phyloP scores from a whole-genome alignment of 1,284 basidiomycete genomes.

The Ceratobasidium sp. region DNA sequence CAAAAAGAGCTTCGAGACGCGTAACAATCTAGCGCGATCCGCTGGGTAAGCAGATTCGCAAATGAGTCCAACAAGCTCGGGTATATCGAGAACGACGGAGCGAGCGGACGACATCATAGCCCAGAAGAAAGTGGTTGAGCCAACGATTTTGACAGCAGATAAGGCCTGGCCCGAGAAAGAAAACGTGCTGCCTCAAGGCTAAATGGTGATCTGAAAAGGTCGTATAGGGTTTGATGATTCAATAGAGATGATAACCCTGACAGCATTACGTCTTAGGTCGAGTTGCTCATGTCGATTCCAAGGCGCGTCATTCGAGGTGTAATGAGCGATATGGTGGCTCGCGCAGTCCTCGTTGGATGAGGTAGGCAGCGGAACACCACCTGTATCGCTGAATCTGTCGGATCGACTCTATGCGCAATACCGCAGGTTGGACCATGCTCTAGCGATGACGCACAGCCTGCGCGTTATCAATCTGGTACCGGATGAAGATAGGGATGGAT shows the following conservation, averaged over 20 bases:
- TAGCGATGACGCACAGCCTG: too few relatives aligned
- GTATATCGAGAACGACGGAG: conserved; percentile 17
- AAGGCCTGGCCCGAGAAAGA: background rate
- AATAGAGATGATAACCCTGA: conserved; percentile 3
- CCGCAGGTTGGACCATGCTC: too few relatives aligned
- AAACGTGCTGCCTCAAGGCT: conserved; percentile 10
- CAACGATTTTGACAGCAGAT: background rate
- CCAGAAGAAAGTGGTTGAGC: background rate
- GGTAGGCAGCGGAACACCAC: too few relatives aligned
- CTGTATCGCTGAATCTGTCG: too few relatives aligned
- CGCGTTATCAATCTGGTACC: too few relatives aligned
- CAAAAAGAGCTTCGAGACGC: conserved; percentile 27
- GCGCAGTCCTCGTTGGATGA: too few relatives aligned
- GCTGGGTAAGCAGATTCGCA: conserved; percentile 16
- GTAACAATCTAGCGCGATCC: conserved; percentile 19
- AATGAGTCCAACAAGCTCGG: conserved; percentile 23
- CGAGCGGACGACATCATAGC: conserved; percentile 12
- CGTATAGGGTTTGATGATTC: conserved; percentile 6
- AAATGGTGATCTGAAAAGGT: background rate
- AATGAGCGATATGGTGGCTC: too few relatives aligned
- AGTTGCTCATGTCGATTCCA: too few relatives aligned
- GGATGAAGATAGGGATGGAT: too few relatives aligned
- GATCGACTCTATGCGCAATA: too few relatives aligned
- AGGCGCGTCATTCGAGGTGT: too few relatives aligned
- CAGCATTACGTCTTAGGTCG: conserved; percentile 2